These are phyloP conservation scores for Pistacia integerrima DNA, from an alignment of 345 rosid genomes.

Conservation along the genomic window DNA sequence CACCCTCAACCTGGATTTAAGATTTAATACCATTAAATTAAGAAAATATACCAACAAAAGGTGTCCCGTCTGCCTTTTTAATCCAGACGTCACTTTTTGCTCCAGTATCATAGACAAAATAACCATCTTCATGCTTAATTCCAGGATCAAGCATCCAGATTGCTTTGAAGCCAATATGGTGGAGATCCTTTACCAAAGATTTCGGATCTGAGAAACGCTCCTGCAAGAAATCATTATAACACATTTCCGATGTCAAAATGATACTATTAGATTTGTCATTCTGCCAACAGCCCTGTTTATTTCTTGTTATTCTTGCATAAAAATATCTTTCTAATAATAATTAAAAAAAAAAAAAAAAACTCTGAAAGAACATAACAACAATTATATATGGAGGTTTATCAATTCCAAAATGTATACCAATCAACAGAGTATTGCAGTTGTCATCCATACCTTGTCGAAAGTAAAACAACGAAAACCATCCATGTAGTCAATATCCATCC, in stretches of 20 bases:
- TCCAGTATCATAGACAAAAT: slow-evolving; percentile 69
- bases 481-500: slow-evolving; percentile 99
- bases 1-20: slow-evolving; percentile 1
- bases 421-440: neutral
- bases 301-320: neutral
- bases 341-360: too few species aligned
- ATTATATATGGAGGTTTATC: neutral
- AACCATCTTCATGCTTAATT: slow-evolving; percentile 77
- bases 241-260: neutral
- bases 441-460: slow-evolving; percentile 64
- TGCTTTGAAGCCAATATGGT: slow-evolving; percentile 72
- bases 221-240: slow-evolving; percentile 35
- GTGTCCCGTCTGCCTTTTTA: slow-evolving; percentile 61
- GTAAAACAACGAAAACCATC: slow-evolving; percentile 97
- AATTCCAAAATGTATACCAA: neutral
- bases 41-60: slow-evolving; percentile 57
- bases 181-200: slow-evolving; percentile 62
- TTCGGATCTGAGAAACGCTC: slow-evolving; percentile 70
- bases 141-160: slow-evolving; percentile 99
- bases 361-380: neutral
- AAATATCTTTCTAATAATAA: neutral
- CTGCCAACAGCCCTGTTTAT: neutral
- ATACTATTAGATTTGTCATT: neutral
- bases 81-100: slow-evolving; percentile 66
- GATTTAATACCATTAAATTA: slow-evolving; percentile 6